These are phyloP conservation scores for Penicillium daleae DNA, from an alignment of 495 filamentous ascomycete genomes.

Conservation along the genomic window DNA sequence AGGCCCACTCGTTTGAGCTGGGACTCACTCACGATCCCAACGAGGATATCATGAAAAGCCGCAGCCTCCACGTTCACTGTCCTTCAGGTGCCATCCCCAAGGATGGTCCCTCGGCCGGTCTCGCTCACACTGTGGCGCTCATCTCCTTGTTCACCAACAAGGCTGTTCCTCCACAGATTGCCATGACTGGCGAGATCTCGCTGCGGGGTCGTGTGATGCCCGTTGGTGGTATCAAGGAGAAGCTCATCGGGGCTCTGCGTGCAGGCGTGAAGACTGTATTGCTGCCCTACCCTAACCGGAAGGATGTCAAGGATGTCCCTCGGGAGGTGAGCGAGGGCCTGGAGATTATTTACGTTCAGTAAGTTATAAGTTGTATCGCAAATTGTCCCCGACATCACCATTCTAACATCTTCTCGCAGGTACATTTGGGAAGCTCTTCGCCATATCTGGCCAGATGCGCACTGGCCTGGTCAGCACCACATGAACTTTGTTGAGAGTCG, in stretches of 20 bases:
- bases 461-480: slow-evolving; percentile 74
- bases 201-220: slow-evolving; percentile 86
- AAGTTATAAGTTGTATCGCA: slow-evolving; percentile 45
- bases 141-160: slow-evolving; percentile 90
- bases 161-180: slow-evolving; percentile 85
- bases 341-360: slow-evolving; percentile 87
- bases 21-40: slow-evolving; percentile 77
- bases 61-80: slow-evolving; percentile 95
- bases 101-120: slow-evolving; percentile 85
- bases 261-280: slow-evolving; percentile 95
- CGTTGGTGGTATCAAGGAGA: slow-evolving; percentile 98
- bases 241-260: slow-evolving; percentile 89
- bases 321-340: slow-evolving; percentile 86
- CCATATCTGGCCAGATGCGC: slow-evolving; percentile 80
- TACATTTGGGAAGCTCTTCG: slow-evolving; percentile 90
- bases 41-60: slow-evolving; percentile 95
- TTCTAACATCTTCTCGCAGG: slow-evolving; percentile 43
- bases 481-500: slow-evolving; percentile 65
- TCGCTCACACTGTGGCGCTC: slow-evolving; percentile 91
- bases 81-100: slow-evolving; percentile 95
- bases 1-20: slow-evolving; percentile 91
- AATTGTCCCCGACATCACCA: not conserved
- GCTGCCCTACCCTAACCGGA: slow-evolving; percentile 84
- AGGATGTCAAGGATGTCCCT: slow-evolving; percentile 91
- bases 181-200: slow-evolving; percentile 96